Conservation (phyloP, 23 red algal genomes). For the Gracilaria gracilis region DNA sequence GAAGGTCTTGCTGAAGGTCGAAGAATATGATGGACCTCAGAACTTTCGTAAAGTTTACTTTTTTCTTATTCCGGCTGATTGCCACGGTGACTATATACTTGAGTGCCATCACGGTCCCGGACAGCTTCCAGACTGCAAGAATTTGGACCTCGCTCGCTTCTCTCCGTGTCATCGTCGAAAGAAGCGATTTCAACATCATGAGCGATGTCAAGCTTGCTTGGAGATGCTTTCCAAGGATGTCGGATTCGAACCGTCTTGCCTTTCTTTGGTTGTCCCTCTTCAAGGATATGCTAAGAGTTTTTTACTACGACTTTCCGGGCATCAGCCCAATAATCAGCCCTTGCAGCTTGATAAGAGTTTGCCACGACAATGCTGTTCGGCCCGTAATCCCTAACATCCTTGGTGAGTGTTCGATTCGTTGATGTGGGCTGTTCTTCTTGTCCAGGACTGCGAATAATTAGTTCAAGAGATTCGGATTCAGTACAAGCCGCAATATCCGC, state of each 20-base stretch:
- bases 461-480: constrained; percentile 22
- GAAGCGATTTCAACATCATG: constrained; percentile 36
- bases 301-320: background rate
- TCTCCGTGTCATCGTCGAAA: background rate
- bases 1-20: constrained; percentile 46
- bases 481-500: constrained; percentile 68
- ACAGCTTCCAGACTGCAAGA: background rate
- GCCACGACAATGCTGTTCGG: constrained; percentile 8
- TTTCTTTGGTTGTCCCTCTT: background rate
- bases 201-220: background rate
- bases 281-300: background rate
- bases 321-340: background rate
- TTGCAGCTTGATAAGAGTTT: constrained; percentile 14
- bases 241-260: background rate
- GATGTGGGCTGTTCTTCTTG: constrained; percentile 19
- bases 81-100: background rate
- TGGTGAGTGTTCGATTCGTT: constrained; percentile 17
- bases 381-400: constrained; percentile 3
- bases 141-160: background rate
- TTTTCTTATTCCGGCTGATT: background rate
- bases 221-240: background rate
- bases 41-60: constrained; percentile 44
- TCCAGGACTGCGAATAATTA: background rate
- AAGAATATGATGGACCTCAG: constrained; percentile 36
- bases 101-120: background rate